Conservation (phyloP, 2,329 filamentous ascomycete species). For the Xylariomycetidae sp. region DNA sequence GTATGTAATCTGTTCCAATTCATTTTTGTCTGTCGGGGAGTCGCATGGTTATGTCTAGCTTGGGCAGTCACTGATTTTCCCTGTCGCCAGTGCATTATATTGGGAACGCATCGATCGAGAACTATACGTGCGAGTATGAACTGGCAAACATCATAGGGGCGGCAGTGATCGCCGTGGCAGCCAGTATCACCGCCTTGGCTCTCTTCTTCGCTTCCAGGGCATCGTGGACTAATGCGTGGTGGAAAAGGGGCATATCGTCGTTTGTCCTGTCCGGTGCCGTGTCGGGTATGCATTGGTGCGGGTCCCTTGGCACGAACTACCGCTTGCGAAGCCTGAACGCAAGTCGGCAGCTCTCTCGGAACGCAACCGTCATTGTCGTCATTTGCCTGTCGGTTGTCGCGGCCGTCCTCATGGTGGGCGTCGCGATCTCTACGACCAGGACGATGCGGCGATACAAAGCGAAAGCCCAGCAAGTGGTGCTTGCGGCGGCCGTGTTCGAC, state of each 20-base stretch:
- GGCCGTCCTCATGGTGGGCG: conserved; percentile 54
- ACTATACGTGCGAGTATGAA: conserved; percentile 65
- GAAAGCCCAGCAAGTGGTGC: conserved; percentile 57
- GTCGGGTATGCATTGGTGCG: conserved; percentile 86
- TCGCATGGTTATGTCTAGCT: too few relatives aligned
- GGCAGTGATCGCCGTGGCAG: conserved; percentile 65
- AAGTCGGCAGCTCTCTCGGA: conserved; percentile 46
- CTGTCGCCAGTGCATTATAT: conserved; percentile 65
- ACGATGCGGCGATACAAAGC: conserved; percentile 49
- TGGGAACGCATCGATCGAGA: conserved; percentile 76
- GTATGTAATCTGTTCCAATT: not conserved
- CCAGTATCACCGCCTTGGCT: conserved; percentile 64
- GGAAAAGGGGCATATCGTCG: conserved; percentile 65
- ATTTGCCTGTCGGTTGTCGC: conserved; percentile 61
- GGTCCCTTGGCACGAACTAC: conserved; percentile 66
- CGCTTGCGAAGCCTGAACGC: conserved; percentile 44
- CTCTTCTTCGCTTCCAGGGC: conserved; percentile 75
- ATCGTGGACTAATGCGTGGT: conserved; percentile 74
- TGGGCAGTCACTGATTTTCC: too few relatives aligned
- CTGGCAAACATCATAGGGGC: conserved; percentile 60
- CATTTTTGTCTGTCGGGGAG: too few relatives aligned
- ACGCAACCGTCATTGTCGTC: conserved; percentile 68
- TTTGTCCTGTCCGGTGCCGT: conserved; percentile 67
- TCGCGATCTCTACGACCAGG: conserved; percentile 49
- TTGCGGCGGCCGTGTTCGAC: conserved; percentile 63